These are phyloP conservation scores for Yamadazyma takamatsuzukensis DNA, from an alignment of 805 yeast species.

Conservation along the genomic window DNA sequence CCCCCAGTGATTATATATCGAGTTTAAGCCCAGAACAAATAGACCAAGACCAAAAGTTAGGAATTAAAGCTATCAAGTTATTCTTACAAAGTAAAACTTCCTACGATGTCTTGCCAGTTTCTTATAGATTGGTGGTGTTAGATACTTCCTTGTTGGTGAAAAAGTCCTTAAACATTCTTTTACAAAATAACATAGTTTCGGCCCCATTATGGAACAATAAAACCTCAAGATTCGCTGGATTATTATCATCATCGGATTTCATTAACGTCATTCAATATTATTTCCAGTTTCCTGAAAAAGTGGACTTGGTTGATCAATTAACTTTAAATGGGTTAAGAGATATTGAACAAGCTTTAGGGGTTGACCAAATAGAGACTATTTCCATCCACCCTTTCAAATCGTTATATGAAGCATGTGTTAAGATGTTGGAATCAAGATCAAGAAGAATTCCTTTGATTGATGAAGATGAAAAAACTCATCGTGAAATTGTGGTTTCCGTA, in stretches of 20 bases:
- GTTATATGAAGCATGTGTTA: slow-evolving; percentile 86
- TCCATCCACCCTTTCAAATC: slow-evolving; percentile 89
- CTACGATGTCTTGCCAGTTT: slow-evolving; percentile 94
- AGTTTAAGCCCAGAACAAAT: slow-evolving; percentile 39
- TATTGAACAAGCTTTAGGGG: slow-evolving; percentile 84
- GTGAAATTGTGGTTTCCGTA: slow-evolving; percentile 94
- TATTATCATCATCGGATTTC: slow-evolving; percentile 87
- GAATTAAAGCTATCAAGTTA: slow-evolving; percentile 75
- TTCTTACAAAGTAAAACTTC: slow-evolving; percentile 89
- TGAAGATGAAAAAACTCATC: slow-evolving; percentile 83
- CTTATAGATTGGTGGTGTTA: slow-evolving; percentile 86
- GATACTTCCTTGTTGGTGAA: slow-evolving; percentile 89
- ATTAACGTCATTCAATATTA: slow-evolving; percentile 94
- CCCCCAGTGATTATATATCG: slow-evolving; percentile 42
- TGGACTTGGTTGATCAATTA: slow-evolving; percentile 80
- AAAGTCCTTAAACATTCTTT: slow-evolving; percentile 80
- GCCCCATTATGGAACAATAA: slow-evolving; percentile 97
- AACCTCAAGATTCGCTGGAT: slow-evolving; percentile 86
- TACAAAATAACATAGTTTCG: slow-evolving; percentile 91
- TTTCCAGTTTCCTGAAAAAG: slow-evolving; percentile 82
- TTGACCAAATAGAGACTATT: slow-evolving; percentile 77
- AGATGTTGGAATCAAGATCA: slow-evolving; percentile 84
- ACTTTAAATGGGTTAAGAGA: slow-evolving; percentile 82
- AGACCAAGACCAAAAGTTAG: slow-evolving; percentile 64
- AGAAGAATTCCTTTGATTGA: slow-evolving; percentile 93